Percentiles rank a stretch among this genome's conserved stretches.
Conservation (phyloP, 2,329 filamentous ascomycete genomes). For the Cercospora janseana region DNA sequence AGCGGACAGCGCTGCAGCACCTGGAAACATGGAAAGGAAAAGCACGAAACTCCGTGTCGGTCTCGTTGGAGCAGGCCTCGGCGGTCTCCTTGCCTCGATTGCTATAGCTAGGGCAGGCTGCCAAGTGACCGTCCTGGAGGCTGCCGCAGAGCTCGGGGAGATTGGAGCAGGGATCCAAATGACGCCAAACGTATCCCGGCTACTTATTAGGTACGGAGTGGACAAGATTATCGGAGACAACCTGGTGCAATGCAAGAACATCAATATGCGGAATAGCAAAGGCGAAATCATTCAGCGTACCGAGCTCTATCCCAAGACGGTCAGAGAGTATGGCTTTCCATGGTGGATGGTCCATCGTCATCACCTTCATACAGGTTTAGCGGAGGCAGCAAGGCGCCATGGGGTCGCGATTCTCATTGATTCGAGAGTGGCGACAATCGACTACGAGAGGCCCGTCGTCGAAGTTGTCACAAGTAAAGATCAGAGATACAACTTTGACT, state of each 20-base stretch:
- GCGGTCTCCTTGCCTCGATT: slow-evolving; percentile 44
- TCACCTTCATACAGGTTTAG: slow-evolving; percentile 48
- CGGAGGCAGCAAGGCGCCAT: slow-evolving; percentile 39
- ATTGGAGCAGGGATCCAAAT: slow-evolving; percentile 32
- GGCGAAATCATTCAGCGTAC: slow-evolving; percentile 36
- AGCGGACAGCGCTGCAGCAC: too few relatives aligned
- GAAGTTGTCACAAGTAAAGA: slow-evolving; percentile 34
- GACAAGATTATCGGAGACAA: slow-evolving; percentile 44
- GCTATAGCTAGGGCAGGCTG: slow-evolving; percentile 38
- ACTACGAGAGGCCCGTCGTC: slow-evolving; percentile 29
- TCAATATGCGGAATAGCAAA: slow-evolving; percentile 41
- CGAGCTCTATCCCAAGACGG: slow-evolving; percentile 23
- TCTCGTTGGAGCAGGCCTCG: slow-evolving; percentile 39
- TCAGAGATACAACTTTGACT: slow-evolving; percentile 24
- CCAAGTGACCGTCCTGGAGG: slow-evolving; percentile 42
- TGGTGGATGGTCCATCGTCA: slow-evolving; percentile 50
- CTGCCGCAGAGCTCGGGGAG: slow-evolving; percentile 40
- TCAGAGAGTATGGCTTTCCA: slow-evolving; percentile 37
- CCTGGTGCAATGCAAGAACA: slow-evolving; percentile 41
- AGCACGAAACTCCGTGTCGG: slow-evolving; percentile 25
- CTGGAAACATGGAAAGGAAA: too few relatives aligned
- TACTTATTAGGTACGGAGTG: slow-evolving; percentile 42
- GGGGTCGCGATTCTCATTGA: slow-evolving; percentile 42
- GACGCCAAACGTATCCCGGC: slow-evolving; percentile 39
- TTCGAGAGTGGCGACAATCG: slow-evolving; percentile 38